A percentile compares a stretch with the other conserved stretches of the same genome.
These are phyloP conservation scores for Pseudogymnoascus sp. DNA, from an alignment of 2,329 filamentous ascomycete species.

Conservation along the genomic window DNA sequence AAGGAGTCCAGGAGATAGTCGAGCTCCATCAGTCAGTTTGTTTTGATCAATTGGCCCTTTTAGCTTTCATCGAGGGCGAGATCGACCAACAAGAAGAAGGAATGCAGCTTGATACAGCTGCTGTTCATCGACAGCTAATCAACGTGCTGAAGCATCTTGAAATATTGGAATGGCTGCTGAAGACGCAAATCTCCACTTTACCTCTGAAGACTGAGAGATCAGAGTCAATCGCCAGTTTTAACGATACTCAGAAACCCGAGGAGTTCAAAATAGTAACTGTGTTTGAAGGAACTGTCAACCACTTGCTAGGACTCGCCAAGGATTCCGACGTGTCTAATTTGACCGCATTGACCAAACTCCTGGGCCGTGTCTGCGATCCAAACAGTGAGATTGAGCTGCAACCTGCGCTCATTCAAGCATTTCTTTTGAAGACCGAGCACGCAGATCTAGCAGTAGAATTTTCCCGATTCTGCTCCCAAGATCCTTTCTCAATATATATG, in stretches of 20 bases:
- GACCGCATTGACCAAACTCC: constrained; percentile 55
- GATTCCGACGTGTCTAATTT: constrained; percentile 43
- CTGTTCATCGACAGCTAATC: constrained; percentile 63
- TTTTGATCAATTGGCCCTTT: constrained; percentile 71
- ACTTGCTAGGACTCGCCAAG: constrained; percentile 53
- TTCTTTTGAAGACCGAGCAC: constrained; percentile 49
- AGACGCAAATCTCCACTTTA: constrained; percentile 46
- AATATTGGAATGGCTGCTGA: constrained; percentile 61
- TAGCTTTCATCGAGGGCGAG: constrained; percentile 80
- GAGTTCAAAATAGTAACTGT: constrained; percentile 45
- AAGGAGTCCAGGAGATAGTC: constrained; percentile 70
- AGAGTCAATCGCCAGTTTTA: constrained; percentile 18
- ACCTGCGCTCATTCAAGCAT: constrained; percentile 52
- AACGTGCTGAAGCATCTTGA: constrained; percentile 64
- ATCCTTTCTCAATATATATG: constrained; percentile 66
- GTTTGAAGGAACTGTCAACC: constrained; percentile 50
- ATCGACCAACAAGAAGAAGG: constrained; percentile 64
- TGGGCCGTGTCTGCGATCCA: constrained; percentile 54
- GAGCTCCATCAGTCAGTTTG: constrained; percentile 64
- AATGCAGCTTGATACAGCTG: constrained; percentile 57
- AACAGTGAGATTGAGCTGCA: constrained; percentile 59
- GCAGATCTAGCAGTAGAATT: constrained; percentile 52
- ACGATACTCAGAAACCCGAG: constrained; percentile 36
- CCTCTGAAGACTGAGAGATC: constrained; percentile 35
- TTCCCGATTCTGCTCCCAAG: constrained; percentile 45